Evolutionary conservation across 2,329 filamentous ascomycete species (phyloP).

Genomic region (Cytospora leucostoma): DNA sequence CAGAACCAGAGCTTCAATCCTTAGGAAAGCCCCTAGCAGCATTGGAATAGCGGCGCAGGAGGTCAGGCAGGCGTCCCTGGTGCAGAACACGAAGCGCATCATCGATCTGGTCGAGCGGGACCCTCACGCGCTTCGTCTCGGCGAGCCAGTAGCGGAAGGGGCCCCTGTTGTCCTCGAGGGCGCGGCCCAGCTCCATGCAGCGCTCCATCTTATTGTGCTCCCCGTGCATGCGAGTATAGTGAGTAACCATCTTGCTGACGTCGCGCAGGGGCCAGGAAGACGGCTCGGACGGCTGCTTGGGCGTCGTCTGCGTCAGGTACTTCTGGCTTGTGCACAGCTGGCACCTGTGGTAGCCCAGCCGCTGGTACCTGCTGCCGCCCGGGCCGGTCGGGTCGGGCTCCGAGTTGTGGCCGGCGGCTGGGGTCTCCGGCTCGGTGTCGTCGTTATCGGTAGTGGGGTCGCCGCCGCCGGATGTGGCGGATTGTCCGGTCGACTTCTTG

Average conservation of each 20-base stretch:
- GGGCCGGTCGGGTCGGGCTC: slow-evolving; percentile 29
- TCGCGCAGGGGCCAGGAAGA: slow-evolving; percentile 51
- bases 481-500: slow-evolving; percentile 9
- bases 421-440: background rate
- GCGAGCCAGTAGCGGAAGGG: slow-evolving; percentile 52
- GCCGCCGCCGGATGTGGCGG: background rate
- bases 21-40: slow-evolving; percentile 40
- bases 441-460: background rate
- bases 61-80: slow-evolving; percentile 40
- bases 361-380: slow-evolving; percentile 35
- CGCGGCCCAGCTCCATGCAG: slow-evolving; percentile 46
- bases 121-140: slow-evolving; percentile 42
- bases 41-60: slow-evolving; percentile 39
- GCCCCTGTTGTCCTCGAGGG: slow-evolving; percentile 46
- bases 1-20: background rate
- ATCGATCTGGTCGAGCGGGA: slow-evolving; percentile 39
- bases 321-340: slow-evolving; percentile 47
- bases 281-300: slow-evolving; percentile 45
- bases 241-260: slow-evolving; percentile 49
- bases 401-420: slow-evolving; percentile 5
- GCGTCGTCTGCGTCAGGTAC: slow-evolving; percentile 43
- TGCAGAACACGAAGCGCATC: slow-evolving; percentile 41
- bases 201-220: slow-evolving; percentile 47
- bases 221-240: slow-evolving; percentile 49
- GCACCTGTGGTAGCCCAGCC: slow-evolving; percentile 51